A percentile compares a stretch with the other conserved stretches of the same genome.
Conservation (phyloP, 345 rosid genomes). For the Pseudoturritis turrita region DNA sequence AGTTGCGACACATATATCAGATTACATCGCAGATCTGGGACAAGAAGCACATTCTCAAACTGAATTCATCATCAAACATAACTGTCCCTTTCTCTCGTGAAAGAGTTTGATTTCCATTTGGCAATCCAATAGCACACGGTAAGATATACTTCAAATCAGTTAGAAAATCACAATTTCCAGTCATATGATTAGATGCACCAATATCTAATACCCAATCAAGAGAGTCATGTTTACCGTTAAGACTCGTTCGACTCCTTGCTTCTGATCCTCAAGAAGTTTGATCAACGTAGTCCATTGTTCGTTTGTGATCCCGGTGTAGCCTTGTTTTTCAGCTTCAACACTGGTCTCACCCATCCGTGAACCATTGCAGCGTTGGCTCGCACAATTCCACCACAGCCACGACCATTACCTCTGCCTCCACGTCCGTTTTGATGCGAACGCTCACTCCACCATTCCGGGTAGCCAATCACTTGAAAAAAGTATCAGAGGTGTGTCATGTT, state of each 20-base stretch:
- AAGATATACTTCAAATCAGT: neutral
- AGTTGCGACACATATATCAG: neutral
- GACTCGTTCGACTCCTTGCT: neutral
- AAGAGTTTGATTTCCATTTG: neutral
- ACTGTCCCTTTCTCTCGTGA: neutral
- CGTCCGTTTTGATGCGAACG: too few relatives aligned
- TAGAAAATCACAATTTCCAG: neutral
- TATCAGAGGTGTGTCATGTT: too few relatives aligned
- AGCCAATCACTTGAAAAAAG: too few relatives aligned
- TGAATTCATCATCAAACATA: neutral
- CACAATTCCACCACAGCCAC: too few relatives aligned
- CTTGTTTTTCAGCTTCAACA: too few relatives aligned
- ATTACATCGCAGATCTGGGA: neutral
- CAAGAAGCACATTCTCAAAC: neutral
- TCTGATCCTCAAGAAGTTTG: neutral
- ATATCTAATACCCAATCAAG: neutral
- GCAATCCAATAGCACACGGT: neutral
- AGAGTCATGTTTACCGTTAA: neutral
- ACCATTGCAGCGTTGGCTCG: too few relatives aligned
- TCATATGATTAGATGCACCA: neutral
- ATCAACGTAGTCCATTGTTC: neutral
- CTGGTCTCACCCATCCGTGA: too few relatives aligned
- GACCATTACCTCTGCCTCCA: too few relatives aligned
- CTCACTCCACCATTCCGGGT: too few relatives aligned
- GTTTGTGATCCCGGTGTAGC: neutral